Conservation (phyloP, 2,329 filamentous ascomycete genomes). For the Colletotrichum tofieldiae region DNA sequence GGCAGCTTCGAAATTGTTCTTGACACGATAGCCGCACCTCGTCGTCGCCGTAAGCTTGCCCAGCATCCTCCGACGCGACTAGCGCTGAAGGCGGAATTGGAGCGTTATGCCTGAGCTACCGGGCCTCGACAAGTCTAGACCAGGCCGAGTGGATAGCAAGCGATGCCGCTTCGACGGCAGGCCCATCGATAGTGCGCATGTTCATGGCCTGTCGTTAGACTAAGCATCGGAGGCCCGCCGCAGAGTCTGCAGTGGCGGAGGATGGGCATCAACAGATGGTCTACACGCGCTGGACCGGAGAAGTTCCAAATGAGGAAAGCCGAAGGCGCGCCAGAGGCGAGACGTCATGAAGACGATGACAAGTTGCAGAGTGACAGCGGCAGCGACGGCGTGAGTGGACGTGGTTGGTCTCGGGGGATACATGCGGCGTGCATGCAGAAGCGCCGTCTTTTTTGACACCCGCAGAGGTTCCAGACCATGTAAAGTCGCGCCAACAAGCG, state of each 20-base stretch:
- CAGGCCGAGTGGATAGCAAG: slow-evolving; percentile 6
- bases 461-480: neutral
- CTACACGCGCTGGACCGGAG: neutral
- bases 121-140: neutral
- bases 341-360: neutral
- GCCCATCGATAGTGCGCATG: slow-evolving; percentile 8
- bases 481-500: too few relatives aligned
- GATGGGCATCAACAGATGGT: slow-evolving; percentile 10
- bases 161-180: slow-evolving; percentile 4
- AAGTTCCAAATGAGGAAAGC: slow-evolving; percentile 4
- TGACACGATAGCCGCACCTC: neutral
- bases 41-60: neutral
- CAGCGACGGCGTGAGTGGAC: neutral
- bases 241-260: neutral
- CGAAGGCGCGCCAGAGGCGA: neutral
- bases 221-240: slow-evolving; percentile 22
- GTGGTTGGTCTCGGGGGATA: too few relatives aligned
- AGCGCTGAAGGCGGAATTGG: neutral
- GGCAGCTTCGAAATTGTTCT: neutral
- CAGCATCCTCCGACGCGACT: neutral
- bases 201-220: slow-evolving; percentile 8
- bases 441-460: neutral
- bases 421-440: neutral
- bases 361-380: neutral
- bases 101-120: neutral